Evolutionary conservation across 2,329 filamentous ascomycete genomes (phyloP).

Genomic region (Tolypocladium ovalisporum): DNA sequence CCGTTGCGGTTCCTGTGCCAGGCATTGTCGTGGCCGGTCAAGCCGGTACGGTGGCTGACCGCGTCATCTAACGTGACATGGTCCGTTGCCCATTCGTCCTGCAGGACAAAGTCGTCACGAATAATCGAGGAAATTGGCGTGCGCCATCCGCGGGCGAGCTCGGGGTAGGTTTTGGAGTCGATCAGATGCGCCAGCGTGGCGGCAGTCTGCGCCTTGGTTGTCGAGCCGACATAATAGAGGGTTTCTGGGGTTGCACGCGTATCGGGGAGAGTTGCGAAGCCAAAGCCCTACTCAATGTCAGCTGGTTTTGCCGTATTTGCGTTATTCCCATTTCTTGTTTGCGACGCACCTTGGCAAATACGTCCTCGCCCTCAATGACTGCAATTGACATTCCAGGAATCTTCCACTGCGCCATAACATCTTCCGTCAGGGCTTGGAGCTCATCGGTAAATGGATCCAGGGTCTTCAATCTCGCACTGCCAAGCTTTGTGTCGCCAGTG

Average conservation of each 20-base stretch:
- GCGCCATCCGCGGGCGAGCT: slow-evolving; percentile 28
- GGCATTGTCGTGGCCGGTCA: slow-evolving; percentile 29
- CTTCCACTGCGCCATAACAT: slow-evolving; percentile 13
- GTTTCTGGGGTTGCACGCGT: slow-evolving; percentile 32
- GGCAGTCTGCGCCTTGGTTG: slow-evolving; percentile 43
- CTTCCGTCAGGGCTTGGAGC: slow-evolving; percentile 5
- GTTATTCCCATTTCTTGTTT: too few species aligned
- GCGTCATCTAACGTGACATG: slow-evolving; percentile 30
- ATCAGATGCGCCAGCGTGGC: slow-evolving; percentile 39
- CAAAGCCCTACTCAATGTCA: slow-evolving; percentile 13
- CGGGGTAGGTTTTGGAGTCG: slow-evolving; percentile 24
- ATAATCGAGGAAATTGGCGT: slow-evolving; percentile 31
- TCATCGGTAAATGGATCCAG: slow-evolving; percentile 2
- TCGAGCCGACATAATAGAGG: slow-evolving; percentile 44
- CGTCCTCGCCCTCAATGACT: slow-evolving; percentile 13
- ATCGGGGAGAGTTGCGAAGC: slow-evolving; percentile 21
- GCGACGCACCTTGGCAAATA: slow-evolving; percentile 13
- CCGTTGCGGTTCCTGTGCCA: slow-evolving; percentile 15
- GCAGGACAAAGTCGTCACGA: not conserved
- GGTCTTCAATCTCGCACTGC: too few species aligned
- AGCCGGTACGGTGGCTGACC: slow-evolving; percentile 11
- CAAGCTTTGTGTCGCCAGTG: too few species aligned
- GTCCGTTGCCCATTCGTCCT: slow-evolving; percentile 2
- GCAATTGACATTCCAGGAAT: slow-evolving; percentile 16
- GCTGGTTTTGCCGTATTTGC: not conserved